These are phyloP conservation scores for Candida rishiriensis DNA, from an alignment of 805 yeast genomes.

Conservation along the genomic window DNA sequence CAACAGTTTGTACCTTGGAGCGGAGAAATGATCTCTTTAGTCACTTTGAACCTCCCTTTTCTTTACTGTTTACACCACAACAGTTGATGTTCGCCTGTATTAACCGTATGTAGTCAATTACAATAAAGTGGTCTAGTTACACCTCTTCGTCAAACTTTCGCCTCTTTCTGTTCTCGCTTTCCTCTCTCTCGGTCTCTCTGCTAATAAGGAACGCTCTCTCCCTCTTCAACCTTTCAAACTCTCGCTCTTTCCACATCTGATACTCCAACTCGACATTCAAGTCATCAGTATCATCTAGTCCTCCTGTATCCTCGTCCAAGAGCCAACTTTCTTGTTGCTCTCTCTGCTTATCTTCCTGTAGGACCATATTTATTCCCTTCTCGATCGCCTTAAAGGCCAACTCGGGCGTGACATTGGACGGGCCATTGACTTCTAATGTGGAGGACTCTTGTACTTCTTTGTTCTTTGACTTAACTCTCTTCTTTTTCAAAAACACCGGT, in stretches of 20 bases:
- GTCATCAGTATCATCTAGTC: slow-evolving; percentile 57
- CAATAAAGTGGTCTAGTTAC: no score
- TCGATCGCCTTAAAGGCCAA: slow-evolving; percentile 20
- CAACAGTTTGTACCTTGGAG: no score
- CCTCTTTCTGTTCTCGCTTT: slow-evolving; percentile 4
- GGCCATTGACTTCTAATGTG: neutral
- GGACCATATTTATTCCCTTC: slow-evolving; percentile 18
- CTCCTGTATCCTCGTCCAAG: slow-evolving; percentile 26
- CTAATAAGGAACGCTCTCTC: slow-evolving; percentile 18
- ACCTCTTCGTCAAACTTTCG: neutral
- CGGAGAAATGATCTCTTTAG: no score
- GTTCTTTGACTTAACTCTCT: neutral
- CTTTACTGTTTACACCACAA: no score
- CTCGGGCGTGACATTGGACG: slow-evolving; percentile 7
- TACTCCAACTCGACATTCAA: slow-evolving; percentile 46
- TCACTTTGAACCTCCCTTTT: no score
- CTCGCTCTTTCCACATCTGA: slow-evolving; percentile 28
- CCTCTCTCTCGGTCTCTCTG: slow-evolving; percentile 25
- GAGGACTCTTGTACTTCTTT: neutral
- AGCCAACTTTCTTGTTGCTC: slow-evolving; percentile 14
- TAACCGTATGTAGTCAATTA: neutral
- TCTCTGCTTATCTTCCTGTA: slow-evolving; percentile 20
- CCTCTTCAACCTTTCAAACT: slow-evolving; percentile 22
- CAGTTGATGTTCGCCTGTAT: neutral
- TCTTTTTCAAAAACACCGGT: neutral